These are phyloP conservation scores for Fusarium keratoplasticum DNA, from an alignment of 2,329 filamentous ascomycete genomes.

Conservation along the genomic window DNA sequence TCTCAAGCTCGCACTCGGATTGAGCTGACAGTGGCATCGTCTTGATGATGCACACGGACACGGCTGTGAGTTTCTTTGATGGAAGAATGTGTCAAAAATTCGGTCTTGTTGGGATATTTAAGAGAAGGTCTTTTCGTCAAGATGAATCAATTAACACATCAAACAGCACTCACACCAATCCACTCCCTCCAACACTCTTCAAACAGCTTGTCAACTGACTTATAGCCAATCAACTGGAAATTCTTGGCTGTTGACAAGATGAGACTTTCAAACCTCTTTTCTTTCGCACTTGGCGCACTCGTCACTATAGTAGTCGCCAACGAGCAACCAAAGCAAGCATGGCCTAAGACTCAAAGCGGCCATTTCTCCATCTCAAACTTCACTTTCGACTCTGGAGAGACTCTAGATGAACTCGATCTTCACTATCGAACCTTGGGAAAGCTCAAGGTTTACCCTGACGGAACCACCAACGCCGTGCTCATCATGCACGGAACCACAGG, in stretches of 20 bases:
- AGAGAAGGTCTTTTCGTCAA: neutral
- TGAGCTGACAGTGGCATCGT: neutral
- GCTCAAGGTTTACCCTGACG: conserved; percentile 14
- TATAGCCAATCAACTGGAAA: neutral
- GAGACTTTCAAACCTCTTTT: neutral
- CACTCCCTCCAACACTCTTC: neutral
- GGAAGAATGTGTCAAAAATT: neutral
- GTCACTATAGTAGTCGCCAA: neutral
- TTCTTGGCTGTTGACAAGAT: neutral
- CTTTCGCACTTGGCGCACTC: neutral
- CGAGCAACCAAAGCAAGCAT: neutral
- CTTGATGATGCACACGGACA: neutral
- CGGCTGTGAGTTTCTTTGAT: neutral
- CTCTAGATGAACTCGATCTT: neutral
- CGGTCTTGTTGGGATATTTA: neutral
- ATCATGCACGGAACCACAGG: conserved; percentile 16
- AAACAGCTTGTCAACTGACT: neutral
- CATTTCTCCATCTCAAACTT: conserved; percentile 8
- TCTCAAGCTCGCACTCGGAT: neutral
- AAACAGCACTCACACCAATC: neutral
- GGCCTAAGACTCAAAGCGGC: neutral
- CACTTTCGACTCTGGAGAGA: conserved; percentile 13
- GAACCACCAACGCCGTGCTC: conserved; percentile 21
- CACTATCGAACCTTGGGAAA: conserved; percentile 28
- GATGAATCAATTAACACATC: neutral